A percentile compares a stretch with the other conserved stretches of the same genome.
phyloP scores from a whole-genome alignment of 1,284 basidiomycete species.

The Cerrena zonata region DNA sequence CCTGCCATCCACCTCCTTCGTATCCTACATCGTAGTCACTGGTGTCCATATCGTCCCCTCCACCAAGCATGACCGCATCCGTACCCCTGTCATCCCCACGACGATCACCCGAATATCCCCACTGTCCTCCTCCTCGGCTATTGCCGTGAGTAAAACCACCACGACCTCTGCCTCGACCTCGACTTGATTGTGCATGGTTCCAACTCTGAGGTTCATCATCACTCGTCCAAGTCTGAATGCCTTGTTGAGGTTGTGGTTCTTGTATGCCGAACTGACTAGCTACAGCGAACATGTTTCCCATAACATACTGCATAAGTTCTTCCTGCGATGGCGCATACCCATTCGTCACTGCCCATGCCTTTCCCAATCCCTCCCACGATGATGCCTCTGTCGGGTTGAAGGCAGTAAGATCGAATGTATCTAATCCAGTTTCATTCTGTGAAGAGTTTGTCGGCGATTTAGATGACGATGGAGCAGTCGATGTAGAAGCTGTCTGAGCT shows the following conservation, averaged over 20 bases:
- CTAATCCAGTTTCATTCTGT: conserved; percentile 37
- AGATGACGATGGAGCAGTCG: conserved; percentile 7
- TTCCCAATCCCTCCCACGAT: conserved; percentile 71
- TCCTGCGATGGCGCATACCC: conserved; percentile 63
- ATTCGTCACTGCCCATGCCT: conserved; percentile 64
- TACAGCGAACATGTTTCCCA: conserved; percentile 32
- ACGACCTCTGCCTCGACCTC: conserved; percentile 13
- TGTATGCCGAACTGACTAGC: conserved; percentile 14
- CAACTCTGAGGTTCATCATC: conserved; percentile 9
- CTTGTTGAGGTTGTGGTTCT: conserved; percentile 4
- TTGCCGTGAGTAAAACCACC: conserved; percentile 27
- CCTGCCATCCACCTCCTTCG: background rate
- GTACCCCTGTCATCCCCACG: conserved; percentile 27
- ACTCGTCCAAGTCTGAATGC: conserved; percentile 11
- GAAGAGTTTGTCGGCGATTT: background rate
- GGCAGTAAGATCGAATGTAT: conserved; percentile 57
- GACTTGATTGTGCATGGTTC: conserved; percentile 11
- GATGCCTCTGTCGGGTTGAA: conserved; percentile 67
- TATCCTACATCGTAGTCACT: background rate
- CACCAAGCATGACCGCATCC: conserved; percentile 54
- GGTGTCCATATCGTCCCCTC: conserved; percentile 26
- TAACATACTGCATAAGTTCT: conserved; percentile 66
- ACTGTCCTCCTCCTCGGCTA: conserved; percentile 27
- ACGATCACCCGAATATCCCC: conserved; percentile 14
- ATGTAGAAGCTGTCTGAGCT: conserved; percentile 1